Evolutionary conservation across 2,329 filamentous ascomycete genomes (phyloP), one percentile per base, ranked within the genome.

Genomic region (Aurifilum marmelostoma): DNA sequence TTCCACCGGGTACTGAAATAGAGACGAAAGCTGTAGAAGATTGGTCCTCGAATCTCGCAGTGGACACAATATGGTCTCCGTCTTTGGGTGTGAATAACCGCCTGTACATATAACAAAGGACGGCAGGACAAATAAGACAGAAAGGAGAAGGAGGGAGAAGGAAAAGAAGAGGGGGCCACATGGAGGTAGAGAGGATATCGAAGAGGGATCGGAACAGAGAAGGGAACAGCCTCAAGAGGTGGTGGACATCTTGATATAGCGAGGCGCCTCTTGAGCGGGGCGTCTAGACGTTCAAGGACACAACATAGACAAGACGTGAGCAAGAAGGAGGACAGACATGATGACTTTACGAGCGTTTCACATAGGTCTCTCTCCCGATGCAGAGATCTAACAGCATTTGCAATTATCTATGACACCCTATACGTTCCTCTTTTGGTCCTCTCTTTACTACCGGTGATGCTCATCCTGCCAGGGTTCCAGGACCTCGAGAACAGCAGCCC

Each of bases 1-100:
- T 99, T 94, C 76, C 94, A 98, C 72, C 85, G 90, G 65, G 94
- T 97, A 54, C 79, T 93, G 76, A 91, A 89, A 81, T 92, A 83
- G 24, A 8, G 14, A 24, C 63, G 68, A 66, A 63, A 39, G 43
- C n/a, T n/a, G 24, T n/a, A 7, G 14, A 11, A n/a, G 34, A 34
- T 27, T 14, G 24, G 21, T 16, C 9, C 27, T 34, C 12, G 5
- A 21, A 0, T 43, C n/a, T n/a, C 2, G 34, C 34, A 24, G 56
- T 8, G 24, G 24, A 29, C 52, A 29, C 18, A 47, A n/a, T 27
- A 34, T 8, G 8, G 6, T 27, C 24, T 29, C 24, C 14, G 12
- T 27, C 24, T 27, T 29, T 14, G 24, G 43, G 52, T 18, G 34
- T 4, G 34, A 34, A 8, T 4, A 56, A 29, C 24, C 24, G 12